These are phyloP conservation scores for Nakazawaea pomicola DNA, from an alignment of 805 yeast genomes.

Conservation along the genomic window DNA sequence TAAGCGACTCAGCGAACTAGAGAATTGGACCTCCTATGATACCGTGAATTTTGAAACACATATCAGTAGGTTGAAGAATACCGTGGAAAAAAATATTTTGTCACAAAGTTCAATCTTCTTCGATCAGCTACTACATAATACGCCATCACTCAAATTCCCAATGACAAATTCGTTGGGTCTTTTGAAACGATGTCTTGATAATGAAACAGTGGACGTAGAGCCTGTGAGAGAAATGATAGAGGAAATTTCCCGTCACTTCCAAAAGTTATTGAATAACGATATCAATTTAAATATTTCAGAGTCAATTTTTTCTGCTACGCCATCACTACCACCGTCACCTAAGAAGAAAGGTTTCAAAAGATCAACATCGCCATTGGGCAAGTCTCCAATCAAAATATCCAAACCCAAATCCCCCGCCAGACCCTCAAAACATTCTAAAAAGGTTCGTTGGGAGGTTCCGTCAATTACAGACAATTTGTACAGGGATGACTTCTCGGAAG, in stretches of 20 bases:
- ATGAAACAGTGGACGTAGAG: slow-evolving; percentile 7
- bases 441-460: slow-evolving; percentile 44
- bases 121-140: slow-evolving; percentile 38
- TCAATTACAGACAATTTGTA: too few relatives aligned
- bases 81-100: slow-evolving; percentile 48
- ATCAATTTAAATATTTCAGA: slow-evolving; percentile 12
- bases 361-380: slow-evolving; percentile 14
- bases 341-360: slow-evolving; percentile 17
- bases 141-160: slow-evolving; percentile 14
- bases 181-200: slow-evolving; percentile 16
- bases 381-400: slow-evolving; percentile 12
- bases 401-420: slow-evolving; percentile 16
- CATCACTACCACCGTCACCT: slow-evolving; percentile 22
- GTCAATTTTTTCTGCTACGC: slow-evolving; percentile 4
- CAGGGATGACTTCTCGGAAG: slow-evolving; percentile 8
- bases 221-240: slow-evolving; percentile 8
- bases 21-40: slow-evolving; percentile 50
- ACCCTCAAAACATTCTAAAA: slow-evolving; percentile 26
- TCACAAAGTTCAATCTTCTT: slow-evolving; percentile 50
- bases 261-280: slow-evolving; percentile 6
- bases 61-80: slow-evolving; percentile 38
- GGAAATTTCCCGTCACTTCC: not conserved
- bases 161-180: slow-evolving; percentile 15
- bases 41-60: slow-evolving; percentile 34
- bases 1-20: slow-evolving; percentile 44